Percentiles rank a stretch among this genome's conserved stretches.
phyloP scores from a whole-genome alignment of 2,329 filamentous ascomycete genomes.

The Truncatella angustata region DNA sequence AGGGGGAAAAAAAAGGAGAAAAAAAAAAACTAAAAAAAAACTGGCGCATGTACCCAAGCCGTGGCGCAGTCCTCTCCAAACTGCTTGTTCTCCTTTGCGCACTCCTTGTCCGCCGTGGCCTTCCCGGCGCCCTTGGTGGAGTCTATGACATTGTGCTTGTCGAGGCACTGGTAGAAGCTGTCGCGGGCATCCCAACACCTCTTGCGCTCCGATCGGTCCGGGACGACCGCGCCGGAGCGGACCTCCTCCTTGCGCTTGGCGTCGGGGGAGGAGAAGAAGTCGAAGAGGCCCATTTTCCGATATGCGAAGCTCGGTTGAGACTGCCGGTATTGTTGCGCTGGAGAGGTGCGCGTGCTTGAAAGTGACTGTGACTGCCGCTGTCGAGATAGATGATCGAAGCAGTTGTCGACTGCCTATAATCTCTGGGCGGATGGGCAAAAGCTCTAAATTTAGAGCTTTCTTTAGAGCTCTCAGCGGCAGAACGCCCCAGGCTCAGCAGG shows the following conservation, averaged over 20 bases:
- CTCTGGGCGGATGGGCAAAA: too few relatives aligned
- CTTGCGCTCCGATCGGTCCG: conserved; percentile 78
- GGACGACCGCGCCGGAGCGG: conserved; percentile 64
- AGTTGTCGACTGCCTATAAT: too few relatives aligned
- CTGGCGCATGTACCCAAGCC: conserved; percentile 72
- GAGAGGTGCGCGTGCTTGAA: not conserved
- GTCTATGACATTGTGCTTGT: conserved; percentile 79
- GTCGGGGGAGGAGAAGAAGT: conserved; percentile 35
- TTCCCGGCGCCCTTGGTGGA: conserved; percentile 56
- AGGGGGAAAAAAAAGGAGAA: too few relatives aligned
- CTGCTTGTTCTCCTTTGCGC: conserved; percentile 55
- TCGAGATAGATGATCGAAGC: too few relatives aligned
- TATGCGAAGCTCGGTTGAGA: not conserved
- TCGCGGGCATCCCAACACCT: conserved; percentile 91
- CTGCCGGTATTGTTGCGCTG: not conserved
- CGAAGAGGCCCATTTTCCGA: conserved; percentile 53
- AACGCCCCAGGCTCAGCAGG: not conserved
- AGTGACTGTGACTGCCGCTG: too few relatives aligned
- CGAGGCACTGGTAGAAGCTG: conserved; percentile 82
- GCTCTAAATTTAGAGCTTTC: conserved; percentile 10
- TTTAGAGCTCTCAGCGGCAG: not conserved
- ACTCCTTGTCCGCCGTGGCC: conserved; percentile 54
- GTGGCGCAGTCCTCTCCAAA: conserved; percentile 85
- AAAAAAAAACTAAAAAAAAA: too few relatives aligned
- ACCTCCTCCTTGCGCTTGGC: conserved; percentile 52